Evolutionary conservation across 129 eudicot species (phyloP), one percentile per base, ranked within the genome.

Genomic region (Pulicaria dysenterica): DNA sequence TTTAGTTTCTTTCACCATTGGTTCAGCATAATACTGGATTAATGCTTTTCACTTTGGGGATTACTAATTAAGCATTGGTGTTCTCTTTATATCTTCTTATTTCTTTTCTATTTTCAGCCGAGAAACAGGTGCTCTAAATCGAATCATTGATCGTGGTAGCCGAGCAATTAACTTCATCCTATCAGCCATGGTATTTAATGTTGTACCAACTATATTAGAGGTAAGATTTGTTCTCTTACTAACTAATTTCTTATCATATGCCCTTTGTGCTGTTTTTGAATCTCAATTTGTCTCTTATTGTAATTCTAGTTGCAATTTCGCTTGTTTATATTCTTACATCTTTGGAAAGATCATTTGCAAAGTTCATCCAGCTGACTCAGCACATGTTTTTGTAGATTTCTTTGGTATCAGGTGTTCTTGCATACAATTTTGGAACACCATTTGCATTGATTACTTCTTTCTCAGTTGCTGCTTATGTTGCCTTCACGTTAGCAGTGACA

Each of bases 141-240:
- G 98, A 58, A 86, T 86, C 10, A 90, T 94, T 69, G 98, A 94
- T 77, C 98, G 98, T 76, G 98, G 98, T 83, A 94, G 98, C 84
- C 90, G 98, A 70, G 98, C 98, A 78, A 94, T 94, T 58, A 94
- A 94, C 78, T 94, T 90, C 68, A 87, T 94, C 46, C 96, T 94
- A 69, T 83, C 96, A 13, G 76, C 98, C 56, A 94, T 94, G 98
- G 98, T 94, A 70, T 94, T 94, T 82, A 94, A 94, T 82, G 93
- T 94, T 76, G 95, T 90, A 51, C 98, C 98, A 44, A 94, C 98
- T 60, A 74, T 94, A 42, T 75, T 94, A 79, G 98, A 94, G 98
- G 98, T 94, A 81, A 68, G 79, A 38, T 56, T 49, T 69, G 61
- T 86, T 24, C 37, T 36, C 61, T 13, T 53, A 36, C 10, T 58